Conservation (phyloP, 345 rosid genomes). For the Dipteronia dyeriana region DNA sequence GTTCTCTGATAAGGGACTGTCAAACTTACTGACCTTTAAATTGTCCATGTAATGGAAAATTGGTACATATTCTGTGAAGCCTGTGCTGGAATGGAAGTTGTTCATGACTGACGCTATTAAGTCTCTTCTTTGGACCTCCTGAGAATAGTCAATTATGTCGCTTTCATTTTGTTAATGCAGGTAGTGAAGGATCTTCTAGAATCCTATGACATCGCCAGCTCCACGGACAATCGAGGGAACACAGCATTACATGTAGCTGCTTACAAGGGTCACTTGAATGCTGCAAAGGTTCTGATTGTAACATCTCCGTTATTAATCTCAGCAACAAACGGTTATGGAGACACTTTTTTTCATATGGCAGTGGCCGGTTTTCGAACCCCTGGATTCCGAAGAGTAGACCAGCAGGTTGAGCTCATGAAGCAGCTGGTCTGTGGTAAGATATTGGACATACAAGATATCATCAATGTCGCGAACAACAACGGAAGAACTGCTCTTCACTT, state of each 20-base stretch:
- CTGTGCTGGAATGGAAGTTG: background rate
- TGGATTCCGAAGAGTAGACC: conserved; percentile 75
- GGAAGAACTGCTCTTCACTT: conserved; percentile 83
- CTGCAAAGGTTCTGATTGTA: conserved; percentile 53
- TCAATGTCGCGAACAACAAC: conserved; percentile 63
- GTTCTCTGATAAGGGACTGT: too few species aligned
- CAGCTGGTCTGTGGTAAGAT: conserved; percentile 43
- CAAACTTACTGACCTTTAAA: too few species aligned
- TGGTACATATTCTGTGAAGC: background rate
- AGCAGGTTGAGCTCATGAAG: conserved; percentile 72
- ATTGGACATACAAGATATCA: conserved; percentile 42
- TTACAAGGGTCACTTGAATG: conserved; percentile 65
- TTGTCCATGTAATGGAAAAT: too few species aligned
- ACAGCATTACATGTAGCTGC: conserved; percentile 87
- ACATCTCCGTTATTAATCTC: conserved; percentile 50
- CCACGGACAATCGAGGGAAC: conserved; percentile 69
- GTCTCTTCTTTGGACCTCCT: background rate
- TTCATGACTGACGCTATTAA: background rate
- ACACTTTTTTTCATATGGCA: conserved; percentile 86
- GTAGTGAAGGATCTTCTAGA: conserved; percentile 66
- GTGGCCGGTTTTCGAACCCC: conserved; percentile 73
- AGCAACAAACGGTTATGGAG: conserved; percentile 54
- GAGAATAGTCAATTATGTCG: background rate
- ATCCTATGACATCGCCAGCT: conserved; percentile 45
- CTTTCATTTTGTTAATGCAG: conserved; percentile 33